A percentile compares a stretch with the other conserved stretches of the same genome.
These are phyloP conservation scores for Sicyos edulis DNA, from an alignment of 306 rosid species.

Conservation along the genomic window DNA sequence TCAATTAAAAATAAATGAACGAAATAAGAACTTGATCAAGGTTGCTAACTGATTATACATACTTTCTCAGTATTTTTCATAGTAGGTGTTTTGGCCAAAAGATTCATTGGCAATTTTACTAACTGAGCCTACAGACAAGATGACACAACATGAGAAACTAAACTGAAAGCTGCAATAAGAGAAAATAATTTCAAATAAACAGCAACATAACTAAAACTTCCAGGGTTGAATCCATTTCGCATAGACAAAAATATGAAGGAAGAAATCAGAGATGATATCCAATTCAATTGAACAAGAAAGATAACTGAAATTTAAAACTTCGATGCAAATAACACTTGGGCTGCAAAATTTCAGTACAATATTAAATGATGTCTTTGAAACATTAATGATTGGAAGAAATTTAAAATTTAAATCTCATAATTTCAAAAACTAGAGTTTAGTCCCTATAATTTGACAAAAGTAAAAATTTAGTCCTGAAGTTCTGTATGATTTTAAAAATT, in stretches of 20 bases:
- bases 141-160: not conserved
- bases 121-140: slow-evolving; percentile 52
- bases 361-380: not conserved
- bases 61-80: slow-evolving; percentile 81
- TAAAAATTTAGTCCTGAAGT: too few relatives aligned
- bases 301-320: not conserved
- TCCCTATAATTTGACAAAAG: too few relatives aligned
- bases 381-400: too few relatives aligned
- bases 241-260: not conserved
- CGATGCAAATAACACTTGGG: not conserved
- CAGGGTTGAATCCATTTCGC: not conserved
- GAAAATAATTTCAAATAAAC: slow-evolving; percentile 1
- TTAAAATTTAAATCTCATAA: too few relatives aligned
- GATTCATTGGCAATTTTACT: slow-evolving; percentile 70
- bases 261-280: not conserved
- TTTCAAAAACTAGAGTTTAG: too few relatives aligned
- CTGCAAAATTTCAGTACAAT: not conserved
- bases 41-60: slow-evolving; percentile 16
- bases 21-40: slow-evolving; percentile 19
- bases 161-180: not conserved
- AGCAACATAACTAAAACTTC: not conserved
- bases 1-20: not conserved
- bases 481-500: too few relatives aligned
- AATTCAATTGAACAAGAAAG: not conserved
- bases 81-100: slow-evolving; percentile 52